Base-by-base conservation (phyloP, 2,329 filamentous ascomycete genomes). In the Chaetomium globosum region DNA sequence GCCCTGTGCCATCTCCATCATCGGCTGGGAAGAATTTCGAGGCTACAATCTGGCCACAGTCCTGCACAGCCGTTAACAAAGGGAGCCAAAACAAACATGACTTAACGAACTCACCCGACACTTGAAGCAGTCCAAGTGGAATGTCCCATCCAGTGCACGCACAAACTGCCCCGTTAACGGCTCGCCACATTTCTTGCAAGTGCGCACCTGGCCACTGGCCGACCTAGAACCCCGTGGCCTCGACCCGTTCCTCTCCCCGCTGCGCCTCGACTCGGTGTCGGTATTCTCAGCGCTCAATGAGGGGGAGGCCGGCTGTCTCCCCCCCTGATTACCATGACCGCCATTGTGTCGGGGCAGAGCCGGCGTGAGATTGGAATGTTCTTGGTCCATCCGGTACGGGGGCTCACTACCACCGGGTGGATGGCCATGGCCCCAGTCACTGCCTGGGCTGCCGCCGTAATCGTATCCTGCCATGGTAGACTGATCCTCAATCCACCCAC, bases 21-120 rank as follows among this genome's bases (percentile, higher is more conserved):
- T 97, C 93, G 8, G 96, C 91, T 1, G 95, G 95, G 78, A 99
- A 99, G 85, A 99, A 99, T 74, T 99, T 99, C 60, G 94, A 97
- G 51, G 95, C 95, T 46, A 99, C 95, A 67, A 98, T 96, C 77
- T 97, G 90, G 71, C 91, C 92, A 75, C 95, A 99, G 77, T 99
- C 95, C 94, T 98, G 75, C 51, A 57, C 8, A 54, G 63, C 65
- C 57, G 52, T 66, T 43, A 68, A 59, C 53, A 62, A 57, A 23
- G 49, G 19, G 43, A 49, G 23, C 48, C 49, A 8, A 23, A 23
- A 36, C 23, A 30, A 33, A 36, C 33, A 46, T 19, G 33, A 43
- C 12, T 13, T 8, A 9, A 28, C 12, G 30, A 8, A 84, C 88
- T 80, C 85, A 97, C 94, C 80, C 92, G 87, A 78, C 95, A 99